phyloP scores from a whole-genome alignment of 1,284 basidiomycete species.

The Trichosporon sp. region DNA sequence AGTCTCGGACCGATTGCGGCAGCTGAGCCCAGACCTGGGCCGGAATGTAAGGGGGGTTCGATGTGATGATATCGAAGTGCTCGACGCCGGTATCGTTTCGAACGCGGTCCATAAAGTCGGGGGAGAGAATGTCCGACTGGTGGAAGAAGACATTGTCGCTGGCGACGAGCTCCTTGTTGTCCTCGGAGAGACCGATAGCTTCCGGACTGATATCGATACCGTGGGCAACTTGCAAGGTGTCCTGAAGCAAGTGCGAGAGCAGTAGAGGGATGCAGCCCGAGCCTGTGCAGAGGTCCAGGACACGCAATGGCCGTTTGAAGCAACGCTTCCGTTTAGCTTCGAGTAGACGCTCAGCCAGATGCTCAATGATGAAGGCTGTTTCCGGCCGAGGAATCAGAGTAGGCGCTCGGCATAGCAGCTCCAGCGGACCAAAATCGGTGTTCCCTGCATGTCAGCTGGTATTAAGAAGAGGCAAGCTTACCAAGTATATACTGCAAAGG shows the following conservation, averaged over 20 bases:
- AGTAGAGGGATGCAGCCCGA: slow-evolving; percentile 84
- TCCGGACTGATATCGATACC: slow-evolving; percentile 72
- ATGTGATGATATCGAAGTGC: slow-evolving; percentile 71
- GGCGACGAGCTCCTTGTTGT: slow-evolving; percentile 62
- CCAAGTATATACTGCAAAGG: slow-evolving; percentile 91
- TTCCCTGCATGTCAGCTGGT: slow-evolving; percentile 62
- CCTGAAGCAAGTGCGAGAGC: slow-evolving; percentile 67
- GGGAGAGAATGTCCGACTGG: slow-evolving; percentile 61
- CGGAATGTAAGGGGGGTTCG: slow-evolving; percentile 93
- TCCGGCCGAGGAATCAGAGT: slow-evolving; percentile 89
- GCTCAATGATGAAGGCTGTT: slow-evolving; percentile 73
- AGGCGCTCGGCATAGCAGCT: slow-evolving; percentile 70
- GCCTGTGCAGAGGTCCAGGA: slow-evolving; percentile 88
- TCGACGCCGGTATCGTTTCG: slow-evolving; percentile 40
- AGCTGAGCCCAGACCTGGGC: slow-evolving; percentile 66
- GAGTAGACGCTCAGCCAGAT: slow-evolving; percentile 34
- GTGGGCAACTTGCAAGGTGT: slow-evolving; percentile 60
- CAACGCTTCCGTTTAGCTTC: slow-evolving; percentile 4
- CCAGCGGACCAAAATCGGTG: slow-evolving; percentile 82
- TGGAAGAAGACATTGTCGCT: slow-evolving; percentile 25
- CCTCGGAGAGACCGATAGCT: slow-evolving; percentile 70
- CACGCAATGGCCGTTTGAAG: slow-evolving; percentile 30
- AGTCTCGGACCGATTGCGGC: slow-evolving; percentile 68
- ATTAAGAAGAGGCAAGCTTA: slow-evolving; percentile 43
- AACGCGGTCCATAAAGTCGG: slow-evolving; percentile 34